Percentiles rank a stretch among this genome's conserved stretches.
These are phyloP conservation scores for Lenwebbia sp. DNA, from an alignment of 345 rosid species.

Conservation along the genomic window DNA sequence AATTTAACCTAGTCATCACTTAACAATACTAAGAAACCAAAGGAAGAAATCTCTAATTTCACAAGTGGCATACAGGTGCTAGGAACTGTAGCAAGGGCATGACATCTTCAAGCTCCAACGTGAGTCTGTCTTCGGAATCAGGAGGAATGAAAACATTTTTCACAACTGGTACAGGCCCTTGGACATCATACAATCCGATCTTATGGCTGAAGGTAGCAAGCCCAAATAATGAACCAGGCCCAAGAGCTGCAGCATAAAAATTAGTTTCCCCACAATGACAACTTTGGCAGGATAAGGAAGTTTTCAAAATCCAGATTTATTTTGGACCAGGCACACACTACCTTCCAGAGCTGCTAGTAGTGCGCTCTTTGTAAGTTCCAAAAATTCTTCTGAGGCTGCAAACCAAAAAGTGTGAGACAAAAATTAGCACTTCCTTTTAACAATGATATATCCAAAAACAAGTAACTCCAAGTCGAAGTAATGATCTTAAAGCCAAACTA, in stretches of 20 bases:
- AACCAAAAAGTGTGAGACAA: not conserved
- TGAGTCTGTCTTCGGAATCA: slow-evolving; percentile 53
- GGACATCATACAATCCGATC: slow-evolving; percentile 90
- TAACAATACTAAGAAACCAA: not conserved
- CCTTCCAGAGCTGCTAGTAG: slow-evolving; percentile 93
- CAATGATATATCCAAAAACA: not conserved
- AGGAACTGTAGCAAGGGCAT: slow-evolving; percentile 87
- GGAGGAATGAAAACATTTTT: slow-evolving; percentile 81
- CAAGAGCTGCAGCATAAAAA: slow-evolving; percentile 52
- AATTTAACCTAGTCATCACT: not conserved
- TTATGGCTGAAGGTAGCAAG: slow-evolving; percentile 92
- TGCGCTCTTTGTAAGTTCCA: slow-evolving; percentile 95
- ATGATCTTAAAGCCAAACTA: not conserved
- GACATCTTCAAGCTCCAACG: slow-evolving; percentile 80
- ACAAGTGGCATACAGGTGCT: slow-evolving; percentile 61
- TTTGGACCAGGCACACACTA: slow-evolving; percentile 7
- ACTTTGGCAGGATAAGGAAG: not conserved
- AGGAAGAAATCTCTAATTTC: not conserved
- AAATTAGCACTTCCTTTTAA: not conserved
- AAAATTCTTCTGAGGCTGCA: slow-evolving; percentile 94
- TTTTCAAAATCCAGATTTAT: not conserved
- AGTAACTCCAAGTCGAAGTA: not conserved
- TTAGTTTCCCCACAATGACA: not conserved
- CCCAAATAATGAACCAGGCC: slow-evolving; percentile 85
- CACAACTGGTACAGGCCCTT: slow-evolving; percentile 84